A percentile compares a stretch with the other conserved stretches of the same genome.
Conservation (phyloP, 2,329 filamentous ascomycete species). For the Neobulgaria alba region DNA sequence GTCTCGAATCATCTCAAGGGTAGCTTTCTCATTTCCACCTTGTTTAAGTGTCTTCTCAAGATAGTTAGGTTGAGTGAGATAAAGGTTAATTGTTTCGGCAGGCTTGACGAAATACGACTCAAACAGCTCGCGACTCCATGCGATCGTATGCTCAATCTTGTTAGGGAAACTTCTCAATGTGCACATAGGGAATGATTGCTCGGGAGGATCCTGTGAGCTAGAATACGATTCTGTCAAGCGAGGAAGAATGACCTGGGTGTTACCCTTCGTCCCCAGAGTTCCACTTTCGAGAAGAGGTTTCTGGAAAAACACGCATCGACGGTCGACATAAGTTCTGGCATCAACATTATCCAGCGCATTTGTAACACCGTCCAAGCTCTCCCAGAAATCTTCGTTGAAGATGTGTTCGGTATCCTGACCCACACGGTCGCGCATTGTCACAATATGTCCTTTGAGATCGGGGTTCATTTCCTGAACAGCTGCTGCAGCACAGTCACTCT, state of each 20-base stretch:
- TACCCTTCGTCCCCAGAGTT: constrained; percentile 97
- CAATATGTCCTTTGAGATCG: constrained; percentile 78
- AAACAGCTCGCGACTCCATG: constrained; percentile 94
- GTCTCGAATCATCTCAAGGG: constrained; percentile 80
- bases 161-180: constrained; percentile 96
- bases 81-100: constrained; percentile 88
- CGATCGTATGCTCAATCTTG: constrained; percentile 96
- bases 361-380: constrained; percentile 77
- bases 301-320: constrained; percentile 95
- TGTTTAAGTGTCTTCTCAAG: constrained; percentile 82
- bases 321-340: constrained; percentile 90
- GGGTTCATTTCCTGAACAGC: constrained; percentile 97
- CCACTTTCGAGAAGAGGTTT: constrained; percentile 95
- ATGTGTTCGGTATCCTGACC: constrained; percentile 86
- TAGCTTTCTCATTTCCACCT: constrained; percentile 89
- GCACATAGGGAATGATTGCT: constrained; percentile 99
- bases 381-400: constrained; percentile 93
- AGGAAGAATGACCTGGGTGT: constrained; percentile 92
- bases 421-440: constrained; percentile 79
- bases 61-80: constrained; percentile 86
- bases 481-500: constrained; percentile 86
- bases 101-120: constrained; percentile 90
- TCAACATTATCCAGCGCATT: constrained; percentile 98
- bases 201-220: constrained; percentile 90
- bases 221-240: constrained; percentile 94